Evolutionary conservation across 352 stramenopile genomes (phyloP).

Genomic region (Globisporangium paddicum): DNA sequence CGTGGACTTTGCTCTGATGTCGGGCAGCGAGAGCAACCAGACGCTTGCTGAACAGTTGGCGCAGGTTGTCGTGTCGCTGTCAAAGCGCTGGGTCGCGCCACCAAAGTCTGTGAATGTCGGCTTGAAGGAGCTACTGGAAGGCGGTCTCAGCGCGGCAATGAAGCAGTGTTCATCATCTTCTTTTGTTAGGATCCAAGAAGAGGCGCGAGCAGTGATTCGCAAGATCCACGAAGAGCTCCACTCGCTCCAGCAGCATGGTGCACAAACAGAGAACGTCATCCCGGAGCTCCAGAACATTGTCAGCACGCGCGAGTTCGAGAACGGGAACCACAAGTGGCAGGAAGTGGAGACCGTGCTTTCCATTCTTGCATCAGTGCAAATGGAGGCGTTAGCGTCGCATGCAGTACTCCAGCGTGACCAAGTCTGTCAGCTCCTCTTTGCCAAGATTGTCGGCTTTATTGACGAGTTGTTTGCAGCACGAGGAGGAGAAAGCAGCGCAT

Average conservation of each 20-base stretch:
- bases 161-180: constrained; percentile 28
- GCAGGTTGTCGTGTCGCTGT: constrained; percentile 18
- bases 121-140: constrained; percentile 42
- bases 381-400: constrained; percentile 13
- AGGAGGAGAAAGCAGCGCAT: constrained; percentile 3
- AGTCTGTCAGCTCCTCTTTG: constrained; percentile 55
- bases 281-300: constrained; percentile 46
- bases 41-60: constrained; percentile 20
- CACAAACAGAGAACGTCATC: constrained; percentile 18
- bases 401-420: constrained; percentile 19
- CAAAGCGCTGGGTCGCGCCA: constrained; percentile 4
- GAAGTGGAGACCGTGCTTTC: constrained; percentile 24
- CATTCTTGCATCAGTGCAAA: constrained; percentile 23
- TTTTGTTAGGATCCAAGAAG: constrained; percentile 2
- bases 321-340: constrained; percentile 31
- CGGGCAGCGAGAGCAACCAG: neutral
- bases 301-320: constrained; percentile 22
- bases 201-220: neutral
- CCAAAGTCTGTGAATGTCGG: constrained; percentile 18
- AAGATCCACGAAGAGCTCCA: constrained; percentile 26
- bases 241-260: neutral
- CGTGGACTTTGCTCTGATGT: constrained; percentile 13
- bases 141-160: constrained; percentile 22
- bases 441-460: constrained; percentile 46
- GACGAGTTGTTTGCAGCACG: constrained; percentile 42